Evolutionary conservation across 225 moss, liverwort and hornwort genomes (phyloP), one percentile per base, ranked within the genome.

Genomic region (Lunularia cruciata): DNA sequence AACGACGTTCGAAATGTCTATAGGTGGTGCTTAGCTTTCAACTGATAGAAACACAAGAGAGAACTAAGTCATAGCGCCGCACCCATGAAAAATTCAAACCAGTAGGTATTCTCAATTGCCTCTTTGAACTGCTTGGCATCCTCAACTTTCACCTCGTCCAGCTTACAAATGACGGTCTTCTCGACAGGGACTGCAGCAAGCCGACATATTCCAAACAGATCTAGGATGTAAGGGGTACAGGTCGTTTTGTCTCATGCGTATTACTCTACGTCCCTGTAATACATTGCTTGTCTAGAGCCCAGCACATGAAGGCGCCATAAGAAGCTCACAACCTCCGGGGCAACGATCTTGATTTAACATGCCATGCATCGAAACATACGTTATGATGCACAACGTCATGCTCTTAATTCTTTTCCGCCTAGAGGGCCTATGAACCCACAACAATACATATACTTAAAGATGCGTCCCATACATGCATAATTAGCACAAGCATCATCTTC

Each of bases 31-130:
- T n/a, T n/a, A n/a, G n/a, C n/a, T n/a, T n/a, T n/a, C n/a, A n/a
- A n/a, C n/a, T n/a, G n/a, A 27, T 25, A 18, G 18, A 18, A 34
- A 32, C 2, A 12, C 12, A 9, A 27, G 4, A 25, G 20, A 3
- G 25, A 23, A 40, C 14, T 23, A 23, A 47, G n/a, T 42, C 13
- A 34, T 42, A 54, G 47, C 14, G 55, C 51, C 95, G 68, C 77
- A 98, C 96, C 96, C 78, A 98, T 83, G 51, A 98, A 98, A 72
- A 98, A 90, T 82, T 98, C 96, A 73, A 98, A 92, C 96, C 96
- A 98, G 70, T 98, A 98, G 12, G 62, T 86, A 34, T 79, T 88
- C 46, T 82, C 78, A 39, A 98, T 83, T 47, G 96, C 92, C 57
- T 81, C 86, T 67, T 63, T 83, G 48, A 98, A 92, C 49, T 72